Evolutionary conservation across 176 grass and related monocot genomes (phyloP).

Genomic region (Phragmites australis): DNA sequence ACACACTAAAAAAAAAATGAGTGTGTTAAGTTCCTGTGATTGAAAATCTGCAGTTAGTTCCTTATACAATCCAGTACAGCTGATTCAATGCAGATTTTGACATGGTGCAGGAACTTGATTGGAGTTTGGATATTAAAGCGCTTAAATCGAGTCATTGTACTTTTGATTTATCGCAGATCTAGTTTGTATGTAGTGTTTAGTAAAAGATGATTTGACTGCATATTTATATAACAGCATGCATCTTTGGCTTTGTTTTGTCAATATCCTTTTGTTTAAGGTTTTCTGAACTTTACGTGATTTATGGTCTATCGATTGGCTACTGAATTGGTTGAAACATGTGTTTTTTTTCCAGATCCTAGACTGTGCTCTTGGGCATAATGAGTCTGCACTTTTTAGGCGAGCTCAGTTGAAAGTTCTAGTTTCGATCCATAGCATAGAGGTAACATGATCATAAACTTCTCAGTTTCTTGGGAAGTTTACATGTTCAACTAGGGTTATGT

Average conservation of each 20-base stretch:
- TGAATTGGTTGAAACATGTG: slow-evolving; percentile 42
- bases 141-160: neutral
- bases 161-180: slow-evolving; percentile 13
- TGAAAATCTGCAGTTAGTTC: slow-evolving; percentile 31
- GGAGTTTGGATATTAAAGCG: neutral
- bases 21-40: slow-evolving; percentile 1
- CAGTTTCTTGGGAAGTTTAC: slow-evolving; percentile 19
- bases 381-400: slow-evolving; percentile 98
- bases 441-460: slow-evolving; percentile 40
- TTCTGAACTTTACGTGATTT: slow-evolving; percentile 30
- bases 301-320: slow-evolving; percentile 15
- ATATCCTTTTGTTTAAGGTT: slow-evolving; percentile 7
- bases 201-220: slow-evolving; percentile 27
- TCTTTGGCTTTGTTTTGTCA: neutral
- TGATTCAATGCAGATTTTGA: slow-evolving; percentile 21
- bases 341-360: slow-evolving; percentile 71
- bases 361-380: slow-evolving; percentile 98
- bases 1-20: neutral
- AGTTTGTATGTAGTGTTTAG: neutral
- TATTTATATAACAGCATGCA: slow-evolving; percentile 29
- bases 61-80: slow-evolving; percentile 9
- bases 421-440: slow-evolving; percentile 99
- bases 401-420: slow-evolving; percentile 97
- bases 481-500: slow-evolving; percentile 1
- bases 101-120: slow-evolving; percentile 6